Evolutionary conservation across 2,329 filamentous ascomycete species (phyloP), one percentile per base, ranked within the genome.

Genomic region (Pestalotiopsis sp.): DNA sequence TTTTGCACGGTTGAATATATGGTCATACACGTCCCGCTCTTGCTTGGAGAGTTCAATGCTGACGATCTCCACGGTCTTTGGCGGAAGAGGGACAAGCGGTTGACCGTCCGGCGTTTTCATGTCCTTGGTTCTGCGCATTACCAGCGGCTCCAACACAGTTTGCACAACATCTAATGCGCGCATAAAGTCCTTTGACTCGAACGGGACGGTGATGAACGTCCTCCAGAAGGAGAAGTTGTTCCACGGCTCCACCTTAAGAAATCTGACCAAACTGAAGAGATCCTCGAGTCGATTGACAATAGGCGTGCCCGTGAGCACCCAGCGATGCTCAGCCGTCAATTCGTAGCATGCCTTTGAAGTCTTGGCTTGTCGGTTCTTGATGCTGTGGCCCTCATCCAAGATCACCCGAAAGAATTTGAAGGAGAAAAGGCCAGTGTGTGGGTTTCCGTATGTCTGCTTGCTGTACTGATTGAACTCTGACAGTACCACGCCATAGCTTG

Each of bases 201-300:
- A 99, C 0, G 96, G 96, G 1, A 97, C 91, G 0, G 96, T 99
- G 75, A 99, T 98, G 78, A 99, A 99, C 0, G 96, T 98, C 77
- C 94, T 94, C 96, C 96, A 99, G 81, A 97, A 99, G 0, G 94
- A 97, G 78, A 99, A 99, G 78, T 98, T 98, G 75, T 92, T 96
- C 96, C 96, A 99, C 0, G 96, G 96, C 77, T 98, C 95, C 3
- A 99, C 96, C 67, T 93, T 91, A 11, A 99, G 83, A 80, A 98
- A 99, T 3, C 93, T 90, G 13, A 98, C 93, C 48, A 99, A 82
- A 75, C 93, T 97, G 81, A 98, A 98, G 14, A 99, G 82, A 79
- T 98, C 96, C 78, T 98, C 95, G 0, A 99, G 85, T 57, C 94
- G 91, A 78, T 99, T 99, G 72, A 99, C 95, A 67, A 99, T 98